Conservation (phyloP, 1,139 yeast genomes). For the Scheffersomyces lignicola region DNA sequence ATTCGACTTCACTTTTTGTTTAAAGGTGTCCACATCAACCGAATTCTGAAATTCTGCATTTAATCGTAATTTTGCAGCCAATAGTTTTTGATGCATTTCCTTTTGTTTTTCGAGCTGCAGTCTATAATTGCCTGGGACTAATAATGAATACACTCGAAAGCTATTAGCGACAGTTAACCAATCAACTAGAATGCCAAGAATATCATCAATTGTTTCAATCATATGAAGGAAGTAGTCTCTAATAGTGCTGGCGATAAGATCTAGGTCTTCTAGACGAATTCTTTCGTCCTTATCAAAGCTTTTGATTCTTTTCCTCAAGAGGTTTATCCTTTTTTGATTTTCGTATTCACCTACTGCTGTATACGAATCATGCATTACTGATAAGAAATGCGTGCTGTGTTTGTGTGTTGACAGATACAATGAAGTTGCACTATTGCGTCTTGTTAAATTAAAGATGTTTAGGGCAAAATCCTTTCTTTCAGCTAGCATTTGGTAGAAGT, state of each 20-base stretch:
- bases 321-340: conserved; percentile 19
- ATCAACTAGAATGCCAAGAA: conserved; percentile 17
- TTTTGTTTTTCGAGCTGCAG: conserved; percentile 17
- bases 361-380: conserved; percentile 30
- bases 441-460: conserved; percentile 16
- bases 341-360: conserved; percentile 34
- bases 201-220: conserved; percentile 18
- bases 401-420: conserved; percentile 19
- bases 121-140: conserved; percentile 16
- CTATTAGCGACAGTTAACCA: conserved; percentile 35
- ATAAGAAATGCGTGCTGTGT: conserved; percentile 17
- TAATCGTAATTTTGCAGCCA: conserved; percentile 11
- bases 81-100: conserved; percentile 18
- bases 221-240: conserved; percentile 19
- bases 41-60: conserved; percentile 11
- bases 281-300: conserved; percentile 15
- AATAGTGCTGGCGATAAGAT: conserved; percentile 23
- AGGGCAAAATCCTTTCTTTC: conserved; percentile 24
- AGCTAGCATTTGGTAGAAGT: conserved; percentile 31
- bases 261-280: conserved; percentile 24
- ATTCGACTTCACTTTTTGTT: conserved; percentile 14
- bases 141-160: conserved; percentile 23
- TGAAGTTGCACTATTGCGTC: conserved; percentile 15
- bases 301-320: conserved; percentile 22
- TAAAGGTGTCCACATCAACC: conserved; percentile 15